phyloP scores from a whole-genome alignment of 352 stramenopile species.

The Phytophthora capsici region DNA sequence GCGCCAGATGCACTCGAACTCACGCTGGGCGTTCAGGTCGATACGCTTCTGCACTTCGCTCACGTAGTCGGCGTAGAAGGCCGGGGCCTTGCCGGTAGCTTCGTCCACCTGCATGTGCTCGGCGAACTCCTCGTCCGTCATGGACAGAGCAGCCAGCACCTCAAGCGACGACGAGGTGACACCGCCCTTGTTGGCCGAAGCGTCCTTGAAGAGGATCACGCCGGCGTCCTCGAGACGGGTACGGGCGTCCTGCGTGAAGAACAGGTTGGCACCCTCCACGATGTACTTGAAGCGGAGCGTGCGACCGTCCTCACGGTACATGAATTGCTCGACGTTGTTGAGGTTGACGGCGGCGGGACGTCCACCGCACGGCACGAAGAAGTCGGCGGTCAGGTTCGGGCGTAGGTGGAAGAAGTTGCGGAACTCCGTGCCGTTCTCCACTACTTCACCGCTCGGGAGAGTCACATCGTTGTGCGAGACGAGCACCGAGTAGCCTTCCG shows the following conservation, averaged over 20 bases:
- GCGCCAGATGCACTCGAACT: conserved; percentile 89
- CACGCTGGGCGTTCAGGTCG: conserved; percentile 75
- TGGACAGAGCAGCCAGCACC: conserved; percentile 73
- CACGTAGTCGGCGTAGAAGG: conserved; percentile 84
- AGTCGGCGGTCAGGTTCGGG: conserved; percentile 91
- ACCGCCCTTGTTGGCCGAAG: conserved; percentile 91
- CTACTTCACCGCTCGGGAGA: conserved; percentile 66
- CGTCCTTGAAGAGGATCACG: conserved; percentile 98
- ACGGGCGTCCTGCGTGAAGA: conserved; percentile 96
- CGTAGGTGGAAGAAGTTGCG: conserved; percentile 98
- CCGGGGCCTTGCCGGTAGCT: conserved; percentile 53
- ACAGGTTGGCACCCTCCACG: conserved; percentile 98
- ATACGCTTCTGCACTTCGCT: conserved; percentile 83
- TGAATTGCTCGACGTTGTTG: conserved; percentile 94
- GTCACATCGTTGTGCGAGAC: conserved; percentile 79
- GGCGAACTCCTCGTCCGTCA: conserved; percentile 81
- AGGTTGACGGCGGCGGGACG: conserved; percentile 96
- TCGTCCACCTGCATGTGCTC: conserved; percentile 85
- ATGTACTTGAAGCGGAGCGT: conserved; percentile 94
- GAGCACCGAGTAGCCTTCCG: conserved; percentile 69
- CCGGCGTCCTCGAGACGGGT: conserved; percentile 94
- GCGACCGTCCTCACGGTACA: conserved; percentile 71
- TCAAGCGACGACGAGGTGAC: conserved; percentile 84
- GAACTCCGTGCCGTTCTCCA: conserved; percentile 95
- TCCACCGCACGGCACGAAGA: conserved; percentile 97